A percentile compares a stretch with the other conserved stretches of the same genome.
phyloP scores from a whole-genome alignment of 139 green algal genomes.

The Ulvella scutata region DNA sequence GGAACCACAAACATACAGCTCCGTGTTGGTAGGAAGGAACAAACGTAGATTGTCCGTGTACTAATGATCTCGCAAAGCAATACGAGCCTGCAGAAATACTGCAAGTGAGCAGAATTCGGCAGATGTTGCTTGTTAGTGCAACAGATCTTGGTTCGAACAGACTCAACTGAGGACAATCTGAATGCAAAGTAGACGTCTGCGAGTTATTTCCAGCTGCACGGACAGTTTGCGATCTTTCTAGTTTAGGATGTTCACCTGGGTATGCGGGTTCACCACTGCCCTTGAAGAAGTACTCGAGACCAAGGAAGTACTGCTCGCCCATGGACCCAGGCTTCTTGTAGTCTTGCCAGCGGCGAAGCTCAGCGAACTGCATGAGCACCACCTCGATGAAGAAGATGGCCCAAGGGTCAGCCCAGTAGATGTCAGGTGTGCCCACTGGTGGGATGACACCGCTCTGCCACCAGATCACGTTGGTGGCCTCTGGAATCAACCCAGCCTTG shows the following conservation, averaged over 20 bases:
- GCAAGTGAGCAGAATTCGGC: background rate
- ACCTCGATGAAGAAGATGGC: slow-evolving; percentile 91
- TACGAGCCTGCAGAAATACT: background rate
- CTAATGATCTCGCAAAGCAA: background rate
- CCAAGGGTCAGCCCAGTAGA: slow-evolving; percentile 86
- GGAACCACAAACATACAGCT: no score
- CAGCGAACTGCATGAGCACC: slow-evolving; percentile 87
- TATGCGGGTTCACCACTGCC: slow-evolving; percentile 84
- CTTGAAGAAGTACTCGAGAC: slow-evolving; percentile 67
- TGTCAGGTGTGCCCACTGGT: slow-evolving; percentile 43
- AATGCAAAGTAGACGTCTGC: background rate
- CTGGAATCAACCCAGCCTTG: slow-evolving; percentile 58
- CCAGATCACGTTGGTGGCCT: slow-evolving; percentile 58
- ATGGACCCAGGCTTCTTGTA: slow-evolving; percentile 76
- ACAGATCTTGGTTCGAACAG: no score
- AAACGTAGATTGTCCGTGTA: background rate
- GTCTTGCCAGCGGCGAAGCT: slow-evolving; percentile 74
- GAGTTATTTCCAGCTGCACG: background rate
- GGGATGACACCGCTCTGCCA: slow-evolving; percentile 84
- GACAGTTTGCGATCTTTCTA: background rate
- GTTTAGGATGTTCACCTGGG: slow-evolving; percentile 39
- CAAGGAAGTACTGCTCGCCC: slow-evolving; percentile 92
- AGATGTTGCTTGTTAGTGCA: no score
- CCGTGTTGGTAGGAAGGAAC: background rate
- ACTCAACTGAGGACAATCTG: background rate